A percentile compares a stretch with the other conserved stretches of the same genome.
Conservation (phyloP, 805 yeast species). For the Nakazawaea ambrosiae region DNA sequence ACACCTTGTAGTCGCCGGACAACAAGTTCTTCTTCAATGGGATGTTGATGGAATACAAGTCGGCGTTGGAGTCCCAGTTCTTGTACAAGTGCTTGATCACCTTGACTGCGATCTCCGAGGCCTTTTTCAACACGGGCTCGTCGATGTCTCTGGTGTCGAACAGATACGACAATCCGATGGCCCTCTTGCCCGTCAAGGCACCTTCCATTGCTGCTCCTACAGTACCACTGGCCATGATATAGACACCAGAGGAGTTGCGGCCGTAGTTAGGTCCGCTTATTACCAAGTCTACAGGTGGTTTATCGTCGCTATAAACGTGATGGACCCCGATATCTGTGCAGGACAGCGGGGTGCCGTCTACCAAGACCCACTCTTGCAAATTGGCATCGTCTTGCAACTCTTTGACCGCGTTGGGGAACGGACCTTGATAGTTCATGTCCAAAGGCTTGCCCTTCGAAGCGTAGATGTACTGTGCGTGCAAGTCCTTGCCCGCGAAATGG, state of each 20-base stretch:
- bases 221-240: constrained; percentile 88
- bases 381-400: constrained; percentile 28
- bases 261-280: constrained; percentile 96
- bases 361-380: constrained; percentile 73
- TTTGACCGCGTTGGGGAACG: constrained; percentile 47
- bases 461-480: constrained; percentile 59
- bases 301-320: constrained; percentile 45
- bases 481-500: constrained; percentile 73
- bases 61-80: constrained; percentile 54
- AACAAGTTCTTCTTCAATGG: constrained; percentile 45
- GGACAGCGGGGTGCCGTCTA: constrained; percentile 95
- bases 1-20: constrained; percentile 46
- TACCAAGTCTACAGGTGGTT: constrained; percentile 72
- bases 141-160: constrained; percentile 51
- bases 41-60: constrained; percentile 76
- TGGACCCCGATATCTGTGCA: constrained; percentile 87
- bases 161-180: constrained; percentile 86
- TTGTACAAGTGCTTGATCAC: constrained; percentile 51
- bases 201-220: constrained; percentile 97
- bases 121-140: constrained; percentile 45
- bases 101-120: constrained; percentile 60
- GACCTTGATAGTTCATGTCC: constrained; percentile 60
- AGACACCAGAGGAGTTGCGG: constrained; percentile 82
- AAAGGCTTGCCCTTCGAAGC: constrained; percentile 35
- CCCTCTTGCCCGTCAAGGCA: constrained; percentile 57